phyloP scores from a whole-genome alignment of 257 asterid genomes.

The Solanum gracilifrons region DNA sequence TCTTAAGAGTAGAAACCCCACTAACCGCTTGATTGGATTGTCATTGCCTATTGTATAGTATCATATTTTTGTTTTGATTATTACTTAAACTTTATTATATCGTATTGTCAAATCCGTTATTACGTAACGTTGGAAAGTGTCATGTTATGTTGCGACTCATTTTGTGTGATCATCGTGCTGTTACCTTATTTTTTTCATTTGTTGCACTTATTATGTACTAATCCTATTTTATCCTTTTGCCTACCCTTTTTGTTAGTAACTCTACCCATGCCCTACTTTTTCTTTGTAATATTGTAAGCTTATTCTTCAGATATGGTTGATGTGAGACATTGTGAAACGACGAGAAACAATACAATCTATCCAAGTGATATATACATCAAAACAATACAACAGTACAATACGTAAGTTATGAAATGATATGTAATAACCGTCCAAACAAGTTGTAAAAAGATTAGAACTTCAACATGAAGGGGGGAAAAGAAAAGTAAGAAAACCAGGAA shows the following conservation, averaged over 20 bases:
- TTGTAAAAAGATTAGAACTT: neutral
- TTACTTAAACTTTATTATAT: neutral
- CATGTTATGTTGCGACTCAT: neutral
- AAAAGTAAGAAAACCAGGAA: conserved; percentile 1
- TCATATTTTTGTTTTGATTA: neutral
- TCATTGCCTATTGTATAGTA: neutral
- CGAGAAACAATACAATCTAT: neutral
- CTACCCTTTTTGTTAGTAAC: neutral
- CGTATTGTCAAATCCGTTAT: neutral
- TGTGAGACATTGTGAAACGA: neutral
- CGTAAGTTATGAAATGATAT: neutral
- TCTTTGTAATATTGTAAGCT: neutral
- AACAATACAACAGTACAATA: neutral
- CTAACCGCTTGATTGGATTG: neutral
- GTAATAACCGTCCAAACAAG: neutral
- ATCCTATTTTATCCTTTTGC: neutral
- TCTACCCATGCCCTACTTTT: neutral
- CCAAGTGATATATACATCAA: neutral
- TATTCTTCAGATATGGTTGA: neutral
- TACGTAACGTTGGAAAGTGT: neutral
- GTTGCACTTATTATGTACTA: neutral
- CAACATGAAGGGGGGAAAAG: neutral
- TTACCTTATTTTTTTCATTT: neutral
- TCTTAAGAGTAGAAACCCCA: neutral
- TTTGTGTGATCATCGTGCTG: neutral